Evolutionary conservation across 2,329 filamentous ascomycete species (phyloP), one percentile per base, ranked within the genome.

Genomic region (Epicoccum sorghinum): DNA sequence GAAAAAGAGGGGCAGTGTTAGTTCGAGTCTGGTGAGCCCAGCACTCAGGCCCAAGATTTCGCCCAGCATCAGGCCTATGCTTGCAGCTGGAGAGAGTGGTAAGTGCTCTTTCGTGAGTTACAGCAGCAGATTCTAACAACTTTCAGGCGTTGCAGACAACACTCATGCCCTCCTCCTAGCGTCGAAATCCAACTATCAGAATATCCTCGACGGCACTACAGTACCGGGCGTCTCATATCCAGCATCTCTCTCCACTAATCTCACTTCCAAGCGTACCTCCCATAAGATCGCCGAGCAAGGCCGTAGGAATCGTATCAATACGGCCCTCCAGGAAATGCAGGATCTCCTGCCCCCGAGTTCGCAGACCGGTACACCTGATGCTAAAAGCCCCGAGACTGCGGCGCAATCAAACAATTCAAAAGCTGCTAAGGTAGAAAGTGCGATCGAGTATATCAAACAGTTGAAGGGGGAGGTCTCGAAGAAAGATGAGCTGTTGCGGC

Each of bases 251-350:
- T 96, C 93, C 6, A 96, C 93, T 22, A 96, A 96, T 61, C 79
- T 99, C 24, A 97, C 93, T 0, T 96, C 92, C 3, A 99, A 99
- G 79, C 89, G 93, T 47, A 98, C 95, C 2, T 96, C 92, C 38
- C 95, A 99, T 79, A 99, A 99, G 76, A 91, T 99, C 62, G 95
- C 95, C 14, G 95, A 99, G 77, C 95, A 99, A 78, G 95, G 95
- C 6, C 87, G 95, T 42, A 83, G 95, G 55, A 98, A 99, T 71
- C 86, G 95, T 42, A 98, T 99, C 76, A 99, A 99, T 72, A 89
- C 88, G 48, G 95, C 95, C 0, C 80, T 99, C 22, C 91, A 93
- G 65, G 89, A 97, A 73, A 96, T 99, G 74, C 92, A 95, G 45
- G 83, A 87, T 0, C 80, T 99, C 2, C 79, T 99, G n/a, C 93